Evolutionary conservation across 108 stramenopile species (phyloP).

Genomic region (Mediolabrus comicus): DNA sequence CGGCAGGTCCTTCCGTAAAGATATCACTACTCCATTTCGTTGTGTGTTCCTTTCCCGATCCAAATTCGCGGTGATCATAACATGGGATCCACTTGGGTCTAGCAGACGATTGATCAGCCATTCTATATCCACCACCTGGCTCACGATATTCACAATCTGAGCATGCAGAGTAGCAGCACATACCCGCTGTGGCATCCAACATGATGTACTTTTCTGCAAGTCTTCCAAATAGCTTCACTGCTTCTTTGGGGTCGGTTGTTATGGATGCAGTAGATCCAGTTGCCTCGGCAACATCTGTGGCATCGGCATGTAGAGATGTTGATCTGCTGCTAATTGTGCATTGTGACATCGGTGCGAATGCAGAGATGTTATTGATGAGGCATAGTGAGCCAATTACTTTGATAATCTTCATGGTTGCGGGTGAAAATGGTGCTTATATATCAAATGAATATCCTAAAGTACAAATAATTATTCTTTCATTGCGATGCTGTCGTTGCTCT

Average conservation of each 20-base stretch:
- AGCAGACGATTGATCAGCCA: constrained; percentile 78
- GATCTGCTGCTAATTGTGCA: not conserved
- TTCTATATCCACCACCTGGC: constrained; percentile 78
- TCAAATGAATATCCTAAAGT: no score
- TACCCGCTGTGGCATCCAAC: constrained; percentile 74
- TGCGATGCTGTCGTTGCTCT: no score
- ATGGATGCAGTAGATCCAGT: constrained; percentile 4
- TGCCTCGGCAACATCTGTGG: constrained; percentile 17
- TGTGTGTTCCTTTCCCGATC: constrained; percentile 69
- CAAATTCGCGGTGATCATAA: constrained; percentile 66
- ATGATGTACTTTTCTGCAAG: constrained; percentile 87
- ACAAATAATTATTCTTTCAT: no score
- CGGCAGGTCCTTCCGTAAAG: constrained; percentile 57
- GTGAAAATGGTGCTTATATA: no score
- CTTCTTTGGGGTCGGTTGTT: constrained; percentile 70
- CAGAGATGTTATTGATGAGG: not conserved
- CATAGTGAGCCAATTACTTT: constrained; percentile 1
- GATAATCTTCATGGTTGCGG: not conserved
- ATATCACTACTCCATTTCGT: constrained; percentile 73
- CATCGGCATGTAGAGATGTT: constrained; percentile 15
- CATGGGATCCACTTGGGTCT: constrained; percentile 86
- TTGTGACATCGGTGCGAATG: not conserved
- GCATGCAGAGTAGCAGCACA: constrained; percentile 85
- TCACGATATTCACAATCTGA: constrained; percentile 59
- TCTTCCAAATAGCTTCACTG: constrained; percentile 79